Evolutionary conservation across 495 filamentous ascomycete species (phyloP).

Genomic region (Podospora conica): DNA sequence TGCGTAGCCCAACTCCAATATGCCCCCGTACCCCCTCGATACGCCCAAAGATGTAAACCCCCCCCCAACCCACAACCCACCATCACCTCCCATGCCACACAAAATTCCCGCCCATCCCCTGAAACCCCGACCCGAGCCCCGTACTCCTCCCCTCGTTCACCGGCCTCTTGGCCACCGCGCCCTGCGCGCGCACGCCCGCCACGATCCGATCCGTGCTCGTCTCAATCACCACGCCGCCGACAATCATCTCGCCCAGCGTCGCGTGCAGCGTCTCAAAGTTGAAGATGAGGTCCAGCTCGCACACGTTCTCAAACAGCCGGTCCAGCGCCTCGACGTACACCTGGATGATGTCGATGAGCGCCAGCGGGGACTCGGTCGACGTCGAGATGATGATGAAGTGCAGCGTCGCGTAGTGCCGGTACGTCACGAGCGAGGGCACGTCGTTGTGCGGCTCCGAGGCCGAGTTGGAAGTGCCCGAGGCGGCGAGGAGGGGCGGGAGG

Average conservation of each 20-base stretch:
- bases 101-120: constrained; percentile 50
- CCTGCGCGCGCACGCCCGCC: constrained; percentile 72
- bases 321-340: constrained; percentile 96
- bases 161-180: constrained; percentile 65
- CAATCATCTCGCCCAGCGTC: constrained; percentile 85
- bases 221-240: constrained; percentile 93
- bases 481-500: constrained; percentile 45
- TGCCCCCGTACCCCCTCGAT: background rate
- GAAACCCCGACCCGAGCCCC: constrained; percentile 37
- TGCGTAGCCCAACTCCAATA: background rate
- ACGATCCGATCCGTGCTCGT: constrained; percentile 85
- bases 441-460: constrained; percentile 68
- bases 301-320: constrained; percentile 94
- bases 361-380: constrained; percentile 93
- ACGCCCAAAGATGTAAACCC: background rate
- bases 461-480: constrained; percentile 48
- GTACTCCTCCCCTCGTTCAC: constrained; percentile 46
- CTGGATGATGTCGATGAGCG: constrained; percentile 92
- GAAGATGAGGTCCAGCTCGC: constrained; percentile 96
- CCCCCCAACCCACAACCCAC: background rate
- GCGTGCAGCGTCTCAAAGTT: constrained; percentile 97
- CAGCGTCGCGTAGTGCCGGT: constrained; percentile 95
- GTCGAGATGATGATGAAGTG: constrained; percentile 98
- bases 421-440: constrained; percentile 90
- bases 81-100: constrained; percentile 51